phyloP scores from a whole-genome alignment of 2,329 filamentous ascomycete genomes.

The Fusarium devonianum region DNA sequence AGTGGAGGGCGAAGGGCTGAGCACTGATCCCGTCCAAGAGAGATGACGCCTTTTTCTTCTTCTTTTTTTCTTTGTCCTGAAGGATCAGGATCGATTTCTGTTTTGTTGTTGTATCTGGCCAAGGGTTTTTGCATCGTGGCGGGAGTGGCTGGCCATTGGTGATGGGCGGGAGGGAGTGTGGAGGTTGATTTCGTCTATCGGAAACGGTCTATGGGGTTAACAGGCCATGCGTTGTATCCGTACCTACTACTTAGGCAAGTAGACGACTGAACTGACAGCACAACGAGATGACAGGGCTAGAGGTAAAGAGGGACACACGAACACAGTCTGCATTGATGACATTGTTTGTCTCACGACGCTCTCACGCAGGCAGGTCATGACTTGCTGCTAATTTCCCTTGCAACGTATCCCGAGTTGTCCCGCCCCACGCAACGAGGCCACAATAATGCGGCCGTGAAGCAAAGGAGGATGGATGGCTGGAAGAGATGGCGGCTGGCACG shows the following conservation, averaged over 20 bases:
- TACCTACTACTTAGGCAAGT: too few species aligned
- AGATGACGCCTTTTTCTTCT: background rate
- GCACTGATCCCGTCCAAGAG: background rate
- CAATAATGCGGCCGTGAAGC: slow-evolving; percentile 6
- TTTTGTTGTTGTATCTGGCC: background rate
- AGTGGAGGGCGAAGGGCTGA: slow-evolving; percentile 4
- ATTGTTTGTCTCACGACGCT: too few species aligned
- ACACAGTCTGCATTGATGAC: too few species aligned
- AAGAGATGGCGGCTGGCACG: background rate
- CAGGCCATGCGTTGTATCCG: too few species aligned
- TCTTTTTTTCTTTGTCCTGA: background rate
- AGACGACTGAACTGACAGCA: too few species aligned
- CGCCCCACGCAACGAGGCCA: slow-evolving; percentile 1
- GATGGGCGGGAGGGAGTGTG: slow-evolving; percentile 7
- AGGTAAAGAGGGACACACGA: background rate
- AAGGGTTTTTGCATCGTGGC: background rate
- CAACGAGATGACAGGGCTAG: background rate
- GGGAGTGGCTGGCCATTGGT: slow-evolving; percentile 29
- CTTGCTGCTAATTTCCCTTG: too few species aligned
- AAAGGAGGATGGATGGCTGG: slow-evolving; percentile 14
- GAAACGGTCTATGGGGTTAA: slow-evolving; percentile 16
- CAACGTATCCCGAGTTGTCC: slow-evolving; percentile 29
- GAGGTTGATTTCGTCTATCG: slow-evolving; percentile 19
- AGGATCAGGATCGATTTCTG: too few species aligned
- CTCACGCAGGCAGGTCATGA: too few species aligned